Evolutionary conservation across 495 filamentous ascomycete genomes (phyloP).

Genomic region (Aspergillus conjunctus): DNA sequence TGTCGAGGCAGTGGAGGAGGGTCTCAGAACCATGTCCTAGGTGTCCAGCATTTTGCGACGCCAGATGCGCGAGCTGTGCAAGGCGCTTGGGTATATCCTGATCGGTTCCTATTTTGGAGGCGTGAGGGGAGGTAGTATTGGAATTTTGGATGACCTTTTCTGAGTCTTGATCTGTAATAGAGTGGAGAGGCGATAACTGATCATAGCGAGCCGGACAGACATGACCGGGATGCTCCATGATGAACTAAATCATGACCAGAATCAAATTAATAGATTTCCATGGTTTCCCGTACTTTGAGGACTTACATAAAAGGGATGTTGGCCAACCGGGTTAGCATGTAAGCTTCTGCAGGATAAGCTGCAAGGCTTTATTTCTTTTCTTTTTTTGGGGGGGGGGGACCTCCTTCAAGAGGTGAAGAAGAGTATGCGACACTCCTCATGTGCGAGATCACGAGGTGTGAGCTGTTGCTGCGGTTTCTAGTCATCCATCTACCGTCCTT

Average conservation of each 20-base stretch:
- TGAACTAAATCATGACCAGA: neutral
- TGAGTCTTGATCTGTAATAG: conserved; percentile 14
- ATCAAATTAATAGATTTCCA: conserved; percentile 3
- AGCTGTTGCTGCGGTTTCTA: neutral
- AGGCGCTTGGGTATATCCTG: conserved; percentile 30
- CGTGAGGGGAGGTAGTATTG: neutral
- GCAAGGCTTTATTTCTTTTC: neutral
- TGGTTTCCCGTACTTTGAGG: neutral
- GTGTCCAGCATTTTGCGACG: conserved; percentile 17
- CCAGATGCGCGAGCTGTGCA: conserved; percentile 28
- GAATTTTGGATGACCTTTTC: conserved; percentile 3
- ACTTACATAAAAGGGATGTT: conserved; percentile 1
- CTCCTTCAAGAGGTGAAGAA: neutral
- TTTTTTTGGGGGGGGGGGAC: neutral
- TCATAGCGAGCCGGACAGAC: conserved; percentile 4
- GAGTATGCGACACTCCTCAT: neutral
- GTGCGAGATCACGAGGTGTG: conserved; percentile 1
- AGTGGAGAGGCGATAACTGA: conserved; percentile 20
- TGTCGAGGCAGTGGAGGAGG: conserved; percentile 36
- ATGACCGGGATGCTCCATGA: conserved; percentile 12
- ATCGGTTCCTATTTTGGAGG: conserved; percentile 2
- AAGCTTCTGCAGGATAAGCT: neutral
- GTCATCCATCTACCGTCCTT: neutral
- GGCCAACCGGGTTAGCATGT: neutral
- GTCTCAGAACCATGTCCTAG: conserved; percentile 24